phyloP scores from a whole-genome alignment of 2,329 filamentous ascomycete species.

The Penicillium sp. region DNA sequence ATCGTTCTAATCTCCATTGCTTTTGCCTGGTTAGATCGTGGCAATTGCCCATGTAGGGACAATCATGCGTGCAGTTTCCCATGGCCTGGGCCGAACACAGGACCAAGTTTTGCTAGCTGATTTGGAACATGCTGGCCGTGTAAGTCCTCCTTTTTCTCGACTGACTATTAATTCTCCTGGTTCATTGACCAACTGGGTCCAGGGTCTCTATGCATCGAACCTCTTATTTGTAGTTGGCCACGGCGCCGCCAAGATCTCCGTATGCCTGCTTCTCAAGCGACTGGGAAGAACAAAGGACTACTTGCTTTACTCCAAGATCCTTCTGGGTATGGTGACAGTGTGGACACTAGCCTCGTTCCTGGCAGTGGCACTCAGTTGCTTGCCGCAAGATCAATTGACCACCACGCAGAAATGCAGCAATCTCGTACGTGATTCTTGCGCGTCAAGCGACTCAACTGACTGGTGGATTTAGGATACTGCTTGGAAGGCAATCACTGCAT shows the following conservation, averaged over 20 bases:
- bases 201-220: conserved; percentile 16
- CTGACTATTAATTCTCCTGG: too few species aligned
- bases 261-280: conserved; percentile 28
- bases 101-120: conserved; percentile 7
- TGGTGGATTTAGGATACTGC: conserved; percentile 11
- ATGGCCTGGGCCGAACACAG: conserved; percentile 25
- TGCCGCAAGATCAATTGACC: background rate
- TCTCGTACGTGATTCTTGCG: background rate
- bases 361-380: conserved; percentile 1
- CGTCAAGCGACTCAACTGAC: background rate
- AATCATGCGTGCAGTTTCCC: conserved; percentile 21
- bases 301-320: conserved; percentile 6
- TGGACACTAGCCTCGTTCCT: background rate
- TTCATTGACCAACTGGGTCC: too few species aligned
- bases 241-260: conserved; percentile 28
- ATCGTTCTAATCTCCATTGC: too few species aligned
- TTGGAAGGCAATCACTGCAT: conserved; percentile 40
- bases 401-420: background rate
- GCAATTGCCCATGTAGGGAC: conserved; percentile 25
- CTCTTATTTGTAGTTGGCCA: conserved; percentile 29
- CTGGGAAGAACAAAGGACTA: conserved; percentile 22
- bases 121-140: background rate
- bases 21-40: conserved; percentile 14
- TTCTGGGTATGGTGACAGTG: background rate
- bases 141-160: too few species aligned